Evolutionary conservation across 768 basidiomycete species (phyloP), one percentile per base, ranked within the genome.

Genomic region (Megacollybia marginata): DNA sequence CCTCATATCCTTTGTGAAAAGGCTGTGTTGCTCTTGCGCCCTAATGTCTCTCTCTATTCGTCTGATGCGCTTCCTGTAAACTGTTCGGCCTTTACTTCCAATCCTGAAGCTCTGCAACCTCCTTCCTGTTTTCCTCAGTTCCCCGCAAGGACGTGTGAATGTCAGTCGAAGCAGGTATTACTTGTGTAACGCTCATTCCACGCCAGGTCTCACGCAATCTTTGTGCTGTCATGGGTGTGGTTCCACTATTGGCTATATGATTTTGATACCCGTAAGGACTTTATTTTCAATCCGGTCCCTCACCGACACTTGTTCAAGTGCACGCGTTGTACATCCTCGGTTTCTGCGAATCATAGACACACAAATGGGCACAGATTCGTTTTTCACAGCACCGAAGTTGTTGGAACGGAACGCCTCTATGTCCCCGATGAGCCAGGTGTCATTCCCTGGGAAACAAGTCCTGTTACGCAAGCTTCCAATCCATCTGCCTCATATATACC

Each of bases 341-440:
- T 83, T 47, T 73, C 76, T 44, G 73, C 74, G 5, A 79, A 76
- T 15, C 84, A 85, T 62, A 79, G 85, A 51, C 73, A 80, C 8
- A 88, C 88, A 19, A 92, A 91, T 63, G 87, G 88, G 9, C 88
- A 91, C 62, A 80, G 88, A 31, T 92, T 88, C 63, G 89, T 92
- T 33, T 92, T 92, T 63, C 88, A 92, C 69, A 84, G 83, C 36
- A 75, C 64, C 54, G 83, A 85, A 64, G 79, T 89, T 47, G 55
- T 64, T 20, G 78, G 78, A 9, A 75, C 75, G 23, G 83, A 85
- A 59, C 78, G 87, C 40, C 73, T 75, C 57, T 83, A 87, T 55
- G 67, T 86, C 49, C 66, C 66, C 33, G 71, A 76, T 52, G 87
- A 90, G 61, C 76, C 75, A 23, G 84, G 85, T 20, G 78, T 87